A percentile compares a stretch with the other conserved stretches of the same genome.
Evolutionary conservation across 148 eudicot genomes (phyloP).

Genomic region (Beta vulgaris): DNA sequence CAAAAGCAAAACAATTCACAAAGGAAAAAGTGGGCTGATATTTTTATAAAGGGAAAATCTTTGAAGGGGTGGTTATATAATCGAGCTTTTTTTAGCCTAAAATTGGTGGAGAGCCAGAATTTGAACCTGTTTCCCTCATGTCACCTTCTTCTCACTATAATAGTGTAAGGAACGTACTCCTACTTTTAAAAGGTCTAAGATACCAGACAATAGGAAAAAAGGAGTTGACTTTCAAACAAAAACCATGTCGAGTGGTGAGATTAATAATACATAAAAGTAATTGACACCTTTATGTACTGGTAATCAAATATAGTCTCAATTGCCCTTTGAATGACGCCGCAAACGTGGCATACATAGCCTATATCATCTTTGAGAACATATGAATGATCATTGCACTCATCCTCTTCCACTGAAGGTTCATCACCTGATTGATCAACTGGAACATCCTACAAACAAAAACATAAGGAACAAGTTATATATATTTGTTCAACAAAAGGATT

Average conservation of each 20-base stretch:
- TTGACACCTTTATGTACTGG: constrained; percentile 60
- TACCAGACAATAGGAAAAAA: background rate
- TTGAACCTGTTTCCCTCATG: no score
- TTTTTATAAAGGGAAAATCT: no score
- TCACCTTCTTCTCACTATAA: no score
- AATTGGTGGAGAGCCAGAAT: no score
- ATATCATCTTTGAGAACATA: constrained; percentile 84
- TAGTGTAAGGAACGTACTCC: no score
- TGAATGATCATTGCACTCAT: constrained; percentile 83
- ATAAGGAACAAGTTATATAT: background rate
- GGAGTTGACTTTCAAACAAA: background rate
- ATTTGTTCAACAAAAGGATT: background rate
- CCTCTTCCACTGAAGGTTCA: constrained; percentile 40
- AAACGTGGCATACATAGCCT: constrained; percentile 92
- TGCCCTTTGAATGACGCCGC: constrained; percentile 74
- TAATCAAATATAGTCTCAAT: constrained; percentile 83
- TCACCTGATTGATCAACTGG: constrained; percentile 41
- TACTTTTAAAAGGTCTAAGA: no score
- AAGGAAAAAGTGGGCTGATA: no score
- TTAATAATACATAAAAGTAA: background rate
- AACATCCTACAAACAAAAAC: constrained; percentile 48
- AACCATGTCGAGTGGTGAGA: background rate
- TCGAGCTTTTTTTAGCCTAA: no score
- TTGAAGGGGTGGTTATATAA: no score
- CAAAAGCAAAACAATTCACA: no score